These are phyloP conservation scores for Candida arabinofermentans DNA, from an alignment of 805 yeast genomes.

Conservation along the genomic window DNA sequence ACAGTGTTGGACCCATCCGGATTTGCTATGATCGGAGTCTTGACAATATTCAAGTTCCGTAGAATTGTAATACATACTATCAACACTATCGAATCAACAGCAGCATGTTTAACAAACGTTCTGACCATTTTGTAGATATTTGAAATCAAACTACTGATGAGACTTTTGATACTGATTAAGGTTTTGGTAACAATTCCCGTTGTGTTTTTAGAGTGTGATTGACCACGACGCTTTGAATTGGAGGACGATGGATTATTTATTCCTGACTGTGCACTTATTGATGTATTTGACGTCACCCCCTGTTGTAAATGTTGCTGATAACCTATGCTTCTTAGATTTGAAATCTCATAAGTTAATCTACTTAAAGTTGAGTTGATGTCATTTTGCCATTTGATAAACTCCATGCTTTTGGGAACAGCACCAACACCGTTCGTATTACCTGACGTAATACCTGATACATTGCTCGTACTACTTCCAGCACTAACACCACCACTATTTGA, in stretches of 20 bases:
- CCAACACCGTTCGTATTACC: constrained; percentile 3
- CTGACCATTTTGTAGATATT: constrained; percentile 10
- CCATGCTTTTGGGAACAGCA: constrained; percentile 27
- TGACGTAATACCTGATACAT: constrained; percentile 6
- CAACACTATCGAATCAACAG: constrained; percentile 20
- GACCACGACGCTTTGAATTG: not conserved
- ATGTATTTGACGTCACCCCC: not conserved
- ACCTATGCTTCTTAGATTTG: constrained; percentile 16
- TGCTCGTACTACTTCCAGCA: constrained; percentile 8
- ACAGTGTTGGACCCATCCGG: not conserved
- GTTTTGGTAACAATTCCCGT: not conserved
- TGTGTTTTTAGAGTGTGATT: not conserved
- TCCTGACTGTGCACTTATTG: not conserved
- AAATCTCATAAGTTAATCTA: constrained; percentile 40
- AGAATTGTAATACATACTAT: constrained; percentile 14
- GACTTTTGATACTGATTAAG: constrained; percentile 5
- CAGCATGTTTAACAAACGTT: constrained; percentile 16
- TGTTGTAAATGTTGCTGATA: constrained; percentile 11
- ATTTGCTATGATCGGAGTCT: not conserved
- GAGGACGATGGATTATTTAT: not conserved
- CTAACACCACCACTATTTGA: constrained; percentile 10
- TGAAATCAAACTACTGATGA: constrained; percentile 6
- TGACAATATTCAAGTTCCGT: constrained; percentile 6
- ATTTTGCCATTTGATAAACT: constrained; percentile 49
- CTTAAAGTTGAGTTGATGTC: constrained; percentile 46